Evolutionary conservation across 371 early-diverging fungal genomes (phyloP).

Genomic region (Globomyces sp.): DNA sequence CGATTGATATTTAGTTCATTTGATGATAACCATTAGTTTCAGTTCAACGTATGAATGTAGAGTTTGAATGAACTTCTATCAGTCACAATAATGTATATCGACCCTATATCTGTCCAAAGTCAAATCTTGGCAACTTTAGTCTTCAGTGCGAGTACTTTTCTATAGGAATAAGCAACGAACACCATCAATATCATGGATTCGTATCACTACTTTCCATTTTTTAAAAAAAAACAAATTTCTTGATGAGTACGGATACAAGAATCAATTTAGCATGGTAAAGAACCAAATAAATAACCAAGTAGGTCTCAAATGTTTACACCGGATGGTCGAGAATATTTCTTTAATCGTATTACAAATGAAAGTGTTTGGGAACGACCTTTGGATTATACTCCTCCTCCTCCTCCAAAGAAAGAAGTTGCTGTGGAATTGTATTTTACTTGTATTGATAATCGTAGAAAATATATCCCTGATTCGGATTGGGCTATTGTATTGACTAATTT

Average conservation of each 20-base stretch:
- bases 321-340: conserved; percentile 84
- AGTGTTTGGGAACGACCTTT: conserved; percentile 89
- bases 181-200: neutral
- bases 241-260: conserved; percentile 65
- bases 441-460: conserved; percentile 10
- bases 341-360: conserved; percentile 68
- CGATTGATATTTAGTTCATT: too few species aligned
- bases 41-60: neutral
- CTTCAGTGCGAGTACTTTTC: neutral
- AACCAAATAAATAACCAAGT: too few species aligned
- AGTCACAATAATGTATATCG: neutral
- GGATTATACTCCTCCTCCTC: conserved; percentile 39
- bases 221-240: neutral
- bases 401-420: neutral
- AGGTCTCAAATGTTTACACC: conserved; percentile 32
- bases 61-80: neutral
- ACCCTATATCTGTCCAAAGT: conserved; percentile 6
- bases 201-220: neutral
- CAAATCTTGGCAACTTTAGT: neutral
- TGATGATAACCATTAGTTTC: too few species aligned
- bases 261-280: too few species aligned
- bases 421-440: neutral
- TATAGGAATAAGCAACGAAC: neutral
- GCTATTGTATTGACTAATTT: conserved; percentile 67
- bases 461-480: conserved; percentile 71